Conservation (phyloP, 306 rosid genomes). For the Medicago truncatula region MtrunA17r5.0-ANR NC_053046.1:42055001-42055500, state of each 20-base stretch:
- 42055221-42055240: conserved; percentile 60
- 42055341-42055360: conserved; percentile 73
- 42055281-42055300: conserved; percentile 62
- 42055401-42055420: conserved; percentile 58
- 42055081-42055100: conserved; percentile 76
- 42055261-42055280: conserved; percentile 67
- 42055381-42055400: conserved; percentile 81
- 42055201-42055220: conserved; percentile 63
- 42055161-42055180: conserved; percentile 55
- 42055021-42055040: no score
- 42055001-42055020: no score
- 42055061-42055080: conserved; percentile 6
- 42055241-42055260: conserved; percentile 77
- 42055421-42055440: conserved; percentile 45
- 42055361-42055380: conserved; percentile 78
- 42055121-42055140: conserved; percentile 87
- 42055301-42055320: conserved; percentile 92
- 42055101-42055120: conserved; percentile 74
- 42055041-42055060: no score
- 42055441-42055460: conserved; percentile 57
- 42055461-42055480: conserved; percentile 54
- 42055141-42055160: conserved; percentile 68
- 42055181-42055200: conserved; percentile 95
- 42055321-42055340: conserved; percentile 55
- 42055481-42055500: conserved; percentile 71